These are phyloP conservation scores for Ogataea angusta DNA, from an alignment of 805 yeast species.

Conservation along the genomic window DNA sequence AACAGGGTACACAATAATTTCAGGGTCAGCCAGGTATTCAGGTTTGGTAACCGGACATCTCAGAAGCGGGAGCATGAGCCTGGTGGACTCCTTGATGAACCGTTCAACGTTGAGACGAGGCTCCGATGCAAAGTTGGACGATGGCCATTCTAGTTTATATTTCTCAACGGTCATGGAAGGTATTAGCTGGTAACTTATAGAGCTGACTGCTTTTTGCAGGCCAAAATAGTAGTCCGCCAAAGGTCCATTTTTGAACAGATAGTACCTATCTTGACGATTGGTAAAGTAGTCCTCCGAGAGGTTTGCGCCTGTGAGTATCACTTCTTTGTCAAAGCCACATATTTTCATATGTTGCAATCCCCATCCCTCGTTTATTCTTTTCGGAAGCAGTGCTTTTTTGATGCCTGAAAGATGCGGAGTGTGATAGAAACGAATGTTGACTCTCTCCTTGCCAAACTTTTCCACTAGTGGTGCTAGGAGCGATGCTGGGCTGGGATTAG, in stretches of 20 bases:
- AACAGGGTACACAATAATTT: constrained; percentile 81
- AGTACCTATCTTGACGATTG: constrained; percentile 91
- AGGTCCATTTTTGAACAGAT: constrained; percentile 54
- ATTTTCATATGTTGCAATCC: constrained; percentile 98
- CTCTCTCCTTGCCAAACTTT: constrained; percentile 60
- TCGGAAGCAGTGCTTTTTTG: constrained; percentile 64
- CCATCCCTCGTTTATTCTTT: constrained; percentile 82
- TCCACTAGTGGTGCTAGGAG: constrained; percentile 64
- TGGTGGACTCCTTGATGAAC: constrained; percentile 56
- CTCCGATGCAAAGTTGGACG: constrained; percentile 59
- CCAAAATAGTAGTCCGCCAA: constrained; percentile 71
- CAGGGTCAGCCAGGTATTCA: constrained; percentile 18
- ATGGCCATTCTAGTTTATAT: constrained; percentile 72
- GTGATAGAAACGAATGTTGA: constrained; percentile 79
- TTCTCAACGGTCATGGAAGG: constrained; percentile 40
- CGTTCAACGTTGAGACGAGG: constrained; percentile 54
- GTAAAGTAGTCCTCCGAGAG: constrained; percentile 89
- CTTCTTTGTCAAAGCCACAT: constrained; percentile 90
- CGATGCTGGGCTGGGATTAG: constrained; percentile 72
- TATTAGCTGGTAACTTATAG: constrained; percentile 64
- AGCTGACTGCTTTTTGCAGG: constrained; percentile 66
- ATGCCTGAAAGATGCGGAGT: constrained; percentile 82
- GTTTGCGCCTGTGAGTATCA: constrained; percentile 88
- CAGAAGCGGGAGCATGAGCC: constrained; percentile 56
- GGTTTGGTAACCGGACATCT: constrained; percentile 36